These are phyloP conservation scores for Dimocarpus longan DNA, from an alignment of 345 rosid genomes.

Conservation along the genomic window DNA sequence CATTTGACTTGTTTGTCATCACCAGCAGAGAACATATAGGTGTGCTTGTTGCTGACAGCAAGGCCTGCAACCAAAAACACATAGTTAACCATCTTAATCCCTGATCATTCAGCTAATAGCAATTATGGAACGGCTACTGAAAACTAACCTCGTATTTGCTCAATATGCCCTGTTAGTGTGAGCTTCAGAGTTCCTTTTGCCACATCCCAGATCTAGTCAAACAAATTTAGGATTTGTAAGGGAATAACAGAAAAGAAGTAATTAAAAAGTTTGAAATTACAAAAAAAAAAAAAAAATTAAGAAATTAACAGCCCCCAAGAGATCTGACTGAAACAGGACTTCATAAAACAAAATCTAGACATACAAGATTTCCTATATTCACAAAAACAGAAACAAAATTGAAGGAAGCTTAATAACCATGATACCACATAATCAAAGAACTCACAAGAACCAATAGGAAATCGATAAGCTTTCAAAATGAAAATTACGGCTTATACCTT, in stretches of 20 bases:
- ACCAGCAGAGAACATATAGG: constrained; percentile 99
- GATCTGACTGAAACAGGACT: not conserved
- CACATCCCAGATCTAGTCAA: constrained; percentile 90
- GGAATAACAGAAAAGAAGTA: not conserved
- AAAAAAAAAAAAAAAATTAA: not conserved
- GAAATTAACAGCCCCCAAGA: not conserved
- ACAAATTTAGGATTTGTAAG: constrained; percentile 10
- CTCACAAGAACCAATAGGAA: not conserved
- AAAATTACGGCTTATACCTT: constrained; percentile 53
- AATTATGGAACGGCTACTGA: constrained; percentile 1
- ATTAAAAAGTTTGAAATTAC: not conserved
- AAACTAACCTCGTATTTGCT: constrained; percentile 85
- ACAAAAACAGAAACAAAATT: not conserved
- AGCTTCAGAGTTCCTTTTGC: constrained; percentile 89
- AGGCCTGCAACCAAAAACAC: constrained; percentile 59
- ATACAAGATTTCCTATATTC: not conserved
- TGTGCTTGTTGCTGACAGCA: constrained; percentile 83
- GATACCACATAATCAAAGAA: not conserved
- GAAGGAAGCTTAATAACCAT: constrained; percentile 6
- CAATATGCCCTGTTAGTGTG: constrained; percentile 95
- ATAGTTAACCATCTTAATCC: constrained; percentile 1
- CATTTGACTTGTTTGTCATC: constrained; percentile 99
- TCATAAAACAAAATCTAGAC: not conserved
- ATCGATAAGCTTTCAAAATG: not conserved
- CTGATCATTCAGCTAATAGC: constrained; percentile 6